Evolutionary conservation across 139 green algal genomes (phyloP), one percentile per base, ranked within the genome.

Genomic region (Micractinium conductrix): DNA sequence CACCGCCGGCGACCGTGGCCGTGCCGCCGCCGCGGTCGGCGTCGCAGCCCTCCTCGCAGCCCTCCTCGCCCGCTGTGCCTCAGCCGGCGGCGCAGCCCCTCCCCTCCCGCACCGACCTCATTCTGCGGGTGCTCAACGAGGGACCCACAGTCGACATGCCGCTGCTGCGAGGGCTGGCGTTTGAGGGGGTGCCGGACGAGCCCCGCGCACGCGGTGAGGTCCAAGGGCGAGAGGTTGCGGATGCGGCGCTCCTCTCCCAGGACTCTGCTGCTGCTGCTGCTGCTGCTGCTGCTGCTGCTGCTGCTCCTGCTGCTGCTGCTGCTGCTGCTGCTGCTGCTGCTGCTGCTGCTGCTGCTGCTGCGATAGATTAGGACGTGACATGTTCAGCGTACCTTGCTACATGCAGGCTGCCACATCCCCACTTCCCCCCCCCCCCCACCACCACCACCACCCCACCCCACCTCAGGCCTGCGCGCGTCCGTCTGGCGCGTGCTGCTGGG

Each of bases 401-500:
- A n/a, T n/a, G n/a, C n/a, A n/a, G n/a, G n/a, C n/a, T n/a, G n/a
- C n/a, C n/a, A n/a, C n/a, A n/a, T n/a, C n/a, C n/a, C n/a, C n/a
- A n/a, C n/a, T n/a, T n/a, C n/a, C n/a, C n/a, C n/a, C n/a, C n/a
- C n/a, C n/a, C n/a, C n/a, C n/a, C n/a, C n/a, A n/a, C n/a, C n/a
- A n/a, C n/a, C n/a, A n/a, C n/a, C n/a, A n/a, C n/a, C n/a, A n/a
- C n/a, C n/a, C n/a, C n/a, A n/a, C n/a, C n/a, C n/a, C n/a, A n/a
- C n/a, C n/a, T n/a, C n/a, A n/a, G n/a, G 89, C 45, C 78, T 98
- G 33, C 86, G 95, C 1, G 88, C 93, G 0, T 84, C 87, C 0
- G 89, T 93, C 0, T 98, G 95, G 95, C 90, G 97, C 93, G 83
- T 98, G 58, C 89, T 99, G 48, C 88, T 99, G 74, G 87, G 88